Base-by-base conservation (phyloP, 2,329 filamentous ascomycete genomes). In the Aspergillus sp. region DNA sequence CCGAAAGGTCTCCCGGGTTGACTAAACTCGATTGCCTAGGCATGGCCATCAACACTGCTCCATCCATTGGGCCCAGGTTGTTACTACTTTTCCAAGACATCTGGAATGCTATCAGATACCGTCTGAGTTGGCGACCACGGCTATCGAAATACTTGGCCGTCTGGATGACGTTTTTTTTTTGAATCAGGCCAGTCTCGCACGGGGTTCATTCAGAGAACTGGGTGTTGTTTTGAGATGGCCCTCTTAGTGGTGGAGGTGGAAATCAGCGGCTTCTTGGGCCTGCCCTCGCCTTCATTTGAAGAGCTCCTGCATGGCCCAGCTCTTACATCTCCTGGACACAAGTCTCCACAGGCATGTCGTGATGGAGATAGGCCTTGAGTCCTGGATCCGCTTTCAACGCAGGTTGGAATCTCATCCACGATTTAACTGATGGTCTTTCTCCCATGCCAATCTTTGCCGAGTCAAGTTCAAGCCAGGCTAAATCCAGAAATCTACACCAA, bases 401-500 rank as follows among this genome's bases (percentile, higher is more conserved):
- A 47, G 36, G 20, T 26, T 39, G 43, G 12, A n/a, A 13, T n/a
- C 20, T 48, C 22, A 17, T 32, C 30, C 22, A 41, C 15, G 39
- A 22, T n/a, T 47, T 26, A 18, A 52, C 18, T 45, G 54, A 56
- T 26, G n/a, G 36, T 43, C 24, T 34, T 52, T 48, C 13, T 50
- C 8, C 26, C 41, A 42, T 13, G 55, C 55, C 55, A 57, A 57
- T 48, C 15, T 34, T 30, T 53, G 55, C 55, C 48, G 53, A 57
- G 55, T 48, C 15, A 22, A 47, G 48, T 30, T 7, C 30, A 55
- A 57, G 43, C 18, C 42, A 57, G 42, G 48, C 43, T 53, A 53
- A 53, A 48, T 38, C 17, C 34, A 38, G 36, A 52, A 48, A 57
- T 57, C 43, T 57, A 53, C 42, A 38, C 48, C 55, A 57, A 90